phyloP scores from a whole-genome alignment of 2,329 filamentous ascomycete genomes.

The Xylaria arbuscula region DNA sequence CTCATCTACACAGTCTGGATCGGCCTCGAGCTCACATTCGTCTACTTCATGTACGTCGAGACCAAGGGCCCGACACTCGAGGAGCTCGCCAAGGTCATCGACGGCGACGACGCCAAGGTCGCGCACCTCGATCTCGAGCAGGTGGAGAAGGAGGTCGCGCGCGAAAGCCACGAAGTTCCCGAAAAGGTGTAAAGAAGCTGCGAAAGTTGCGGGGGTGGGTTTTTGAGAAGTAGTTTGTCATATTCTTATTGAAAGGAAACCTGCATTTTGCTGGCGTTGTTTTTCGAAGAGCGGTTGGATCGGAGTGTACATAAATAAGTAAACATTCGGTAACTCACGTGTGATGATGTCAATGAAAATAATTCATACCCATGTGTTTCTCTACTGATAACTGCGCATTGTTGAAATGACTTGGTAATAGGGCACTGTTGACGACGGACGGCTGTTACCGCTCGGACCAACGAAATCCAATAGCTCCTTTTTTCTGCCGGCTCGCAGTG shows the following conservation, averaged over 20 bases:
- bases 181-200: conserved; percentile 43
- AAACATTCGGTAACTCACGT: conserved; percentile 10
- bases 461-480: too few species aligned
- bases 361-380: background rate
- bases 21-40: conserved; percentile 64
- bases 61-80: conserved; percentile 73
- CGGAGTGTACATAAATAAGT: conserved; percentile 1
- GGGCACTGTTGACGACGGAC: conserved; percentile 7
- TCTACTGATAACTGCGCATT: background rate
- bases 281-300: conserved; percentile 21
- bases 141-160: conserved; percentile 57
- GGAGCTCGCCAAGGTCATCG: conserved; percentile 74
- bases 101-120: conserved; percentile 66
- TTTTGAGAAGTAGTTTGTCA: conserved; percentile 6
- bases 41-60: conserved; percentile 69
- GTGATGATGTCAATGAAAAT: conserved; percentile 24
- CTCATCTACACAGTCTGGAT: conserved; percentile 69
- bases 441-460: conserved; percentile 18
- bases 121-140: conserved; percentile 58
- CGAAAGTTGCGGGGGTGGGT: background rate
- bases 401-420: background rate
- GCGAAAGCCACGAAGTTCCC: conserved; percentile 48
- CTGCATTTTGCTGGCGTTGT: conserved; percentile 34
- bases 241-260: conserved; percentile 28
- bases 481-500: too few species aligned